Conservation (phyloP, 768 basidiomycete genomes). For the Kwoniella sp. region DNA sequence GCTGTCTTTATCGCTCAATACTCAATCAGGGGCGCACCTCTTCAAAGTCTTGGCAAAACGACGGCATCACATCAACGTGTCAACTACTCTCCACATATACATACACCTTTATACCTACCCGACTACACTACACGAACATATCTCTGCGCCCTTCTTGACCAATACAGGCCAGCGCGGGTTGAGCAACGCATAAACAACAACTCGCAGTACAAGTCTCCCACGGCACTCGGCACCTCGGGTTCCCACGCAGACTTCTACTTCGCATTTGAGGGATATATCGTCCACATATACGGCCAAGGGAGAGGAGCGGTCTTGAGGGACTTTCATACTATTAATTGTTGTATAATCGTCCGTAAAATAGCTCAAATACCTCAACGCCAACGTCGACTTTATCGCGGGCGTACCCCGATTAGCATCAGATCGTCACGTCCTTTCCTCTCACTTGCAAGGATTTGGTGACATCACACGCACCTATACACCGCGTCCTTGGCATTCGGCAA, state of each 20-base stretch:
- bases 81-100: background rate
- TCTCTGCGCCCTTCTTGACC: too few species aligned
- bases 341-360: background rate
- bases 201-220: background rate
- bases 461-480: background rate
- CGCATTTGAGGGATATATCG: background rate
- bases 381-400: background rate
- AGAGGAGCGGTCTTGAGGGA: background rate
- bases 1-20: background rate
- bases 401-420: too few species aligned
- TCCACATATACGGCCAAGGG: background rate
- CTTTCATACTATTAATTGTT: background rate
- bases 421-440: background rate
- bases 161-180: background rate
- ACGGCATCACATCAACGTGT: background rate
- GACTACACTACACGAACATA: too few species aligned
- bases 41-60: slow-evolving; percentile 1
- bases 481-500: background rate
- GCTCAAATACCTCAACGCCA: background rate
- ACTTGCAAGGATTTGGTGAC: background rate
- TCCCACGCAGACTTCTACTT: background rate
- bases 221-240: background rate
- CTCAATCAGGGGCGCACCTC: background rate
- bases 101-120: too few species aligned
- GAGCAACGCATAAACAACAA: background rate